These are phyloP conservation scores for Fraxinus velutina DNA, from an alignment of 305 asterid species.

Conservation along the genomic window DNA sequence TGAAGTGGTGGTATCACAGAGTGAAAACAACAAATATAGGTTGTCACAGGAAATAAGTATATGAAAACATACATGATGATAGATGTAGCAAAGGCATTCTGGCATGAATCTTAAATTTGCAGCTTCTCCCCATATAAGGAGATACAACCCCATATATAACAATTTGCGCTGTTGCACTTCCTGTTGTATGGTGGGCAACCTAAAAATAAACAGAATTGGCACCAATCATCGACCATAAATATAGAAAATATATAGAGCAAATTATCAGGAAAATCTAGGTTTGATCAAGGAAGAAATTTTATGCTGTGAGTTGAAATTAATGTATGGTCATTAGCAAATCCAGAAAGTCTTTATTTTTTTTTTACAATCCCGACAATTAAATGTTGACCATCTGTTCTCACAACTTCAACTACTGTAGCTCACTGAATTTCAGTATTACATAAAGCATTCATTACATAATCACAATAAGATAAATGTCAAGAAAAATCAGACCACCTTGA, in stretches of 20 bases:
- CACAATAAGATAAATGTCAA: not conserved
- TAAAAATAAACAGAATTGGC: constrained; percentile 30
- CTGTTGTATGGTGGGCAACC: constrained; percentile 98
- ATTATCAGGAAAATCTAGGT: not conserved
- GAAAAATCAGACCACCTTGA: not conserved
- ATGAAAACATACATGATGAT: constrained; percentile 76
- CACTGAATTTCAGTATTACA: not conserved
- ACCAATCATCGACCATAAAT: constrained; percentile 23
- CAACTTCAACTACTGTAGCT: not conserved
- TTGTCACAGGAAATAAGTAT: constrained; percentile 19
- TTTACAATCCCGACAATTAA: not conserved
- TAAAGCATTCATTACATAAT: not conserved
- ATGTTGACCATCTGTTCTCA: not conserved
- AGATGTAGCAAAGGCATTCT: constrained; percentile 95
- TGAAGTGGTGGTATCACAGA: not conserved
- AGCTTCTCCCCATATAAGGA: constrained; percentile 99
- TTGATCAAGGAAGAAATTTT: not conserved
- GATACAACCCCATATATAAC: constrained; percentile 89
- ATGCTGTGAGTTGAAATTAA: not conserved
- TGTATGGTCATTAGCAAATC: not conserved
- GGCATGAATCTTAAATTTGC: constrained; percentile 99
- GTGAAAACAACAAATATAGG: constrained; percentile 2
- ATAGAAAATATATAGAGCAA: not conserved
- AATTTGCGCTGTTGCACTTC: constrained; percentile 93
- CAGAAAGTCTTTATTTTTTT: not conserved